Conservation (phyloP, 441 rosid genomes). For the Adansonia grandidieri region DNA sequence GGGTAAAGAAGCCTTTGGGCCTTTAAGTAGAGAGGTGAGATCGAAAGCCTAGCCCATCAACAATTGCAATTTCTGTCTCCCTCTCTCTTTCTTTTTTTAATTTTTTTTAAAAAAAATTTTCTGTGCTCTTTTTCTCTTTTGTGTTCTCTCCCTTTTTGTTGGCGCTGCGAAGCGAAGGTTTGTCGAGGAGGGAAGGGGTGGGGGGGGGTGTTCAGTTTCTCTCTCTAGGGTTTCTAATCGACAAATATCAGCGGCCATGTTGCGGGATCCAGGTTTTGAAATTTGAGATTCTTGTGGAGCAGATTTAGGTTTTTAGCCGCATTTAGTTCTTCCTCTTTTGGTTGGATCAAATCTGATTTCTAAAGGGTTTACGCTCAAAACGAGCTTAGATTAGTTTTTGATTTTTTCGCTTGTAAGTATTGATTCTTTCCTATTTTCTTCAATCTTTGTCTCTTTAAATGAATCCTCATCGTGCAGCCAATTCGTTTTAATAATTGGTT, state of each 20-base stretch:
- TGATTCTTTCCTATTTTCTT: constrained; percentile 16
- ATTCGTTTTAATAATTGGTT: constrained; percentile 13
- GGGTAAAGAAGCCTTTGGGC: constrained; percentile 41
- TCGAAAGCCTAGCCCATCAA: constrained; percentile 28
- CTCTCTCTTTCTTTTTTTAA: constrained; percentile 6
- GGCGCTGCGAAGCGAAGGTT: constrained; percentile 19
- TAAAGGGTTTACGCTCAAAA: constrained; percentile 29
- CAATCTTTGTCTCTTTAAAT: constrained; percentile 11
- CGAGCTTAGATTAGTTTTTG: constrained; percentile 31
- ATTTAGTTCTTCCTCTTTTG: constrained; percentile 20
- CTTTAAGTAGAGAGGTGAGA: constrained; percentile 49
- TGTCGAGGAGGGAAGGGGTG: constrained; percentile 21
- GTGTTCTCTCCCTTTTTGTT: background rate
- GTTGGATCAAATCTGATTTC: constrained; percentile 47
- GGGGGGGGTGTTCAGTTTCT: constrained; percentile 18
- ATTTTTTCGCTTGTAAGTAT: constrained; percentile 26
- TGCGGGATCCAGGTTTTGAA: constrained; percentile 57
- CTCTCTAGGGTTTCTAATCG: constrained; percentile 31
- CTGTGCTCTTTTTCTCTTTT: background rate
- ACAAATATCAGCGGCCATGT: constrained; percentile 32
- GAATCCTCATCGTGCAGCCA: background rate
- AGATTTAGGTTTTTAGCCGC: constrained; percentile 45
- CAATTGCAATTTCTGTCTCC: background rate
- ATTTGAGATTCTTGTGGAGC: constrained; percentile 43
- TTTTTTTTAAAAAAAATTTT: background rate